Evolutionary conservation across 371 early-diverging fungal species (phyloP).

Genomic region (Rhizopus arrhizus): DNA sequence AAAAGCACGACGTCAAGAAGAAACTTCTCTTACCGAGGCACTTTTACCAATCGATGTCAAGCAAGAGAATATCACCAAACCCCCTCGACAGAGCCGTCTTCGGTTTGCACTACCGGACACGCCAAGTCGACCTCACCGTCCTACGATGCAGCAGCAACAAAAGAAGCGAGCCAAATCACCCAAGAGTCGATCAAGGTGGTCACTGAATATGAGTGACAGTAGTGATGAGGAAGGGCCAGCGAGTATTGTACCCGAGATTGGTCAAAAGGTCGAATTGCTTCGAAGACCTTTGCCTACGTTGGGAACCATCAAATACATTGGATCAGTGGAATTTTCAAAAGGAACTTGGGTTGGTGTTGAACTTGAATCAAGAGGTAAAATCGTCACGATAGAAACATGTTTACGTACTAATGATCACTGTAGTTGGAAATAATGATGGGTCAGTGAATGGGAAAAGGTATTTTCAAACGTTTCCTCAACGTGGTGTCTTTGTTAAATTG

Average conservation of each 20-base stretch:
- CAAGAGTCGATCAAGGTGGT: constrained; percentile 25
- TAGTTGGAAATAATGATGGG: constrained; percentile 48
- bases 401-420: no score
- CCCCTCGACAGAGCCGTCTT: constrained; percentile 13
- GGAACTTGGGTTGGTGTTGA: constrained; percentile 54
- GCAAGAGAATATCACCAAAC: background rate
- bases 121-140: constrained; percentile 15
- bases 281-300: constrained; percentile 45
- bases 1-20: background rate
- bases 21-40: constrained; percentile 14
- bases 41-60: constrained; percentile 15
- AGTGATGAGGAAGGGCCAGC: constrained; percentile 33
- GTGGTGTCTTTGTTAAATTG: constrained; percentile 44
- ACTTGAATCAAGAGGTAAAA: constrained; percentile 47
- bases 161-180: constrained; percentile 27
- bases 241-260: constrained; percentile 31
- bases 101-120: constrained; percentile 25
- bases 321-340: constrained; percentile 43
- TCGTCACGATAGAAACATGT: no score
- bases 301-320: constrained; percentile 49
- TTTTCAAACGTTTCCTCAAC: constrained; percentile 46
- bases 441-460: constrained; percentile 40
- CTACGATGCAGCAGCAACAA: constrained; percentile 8
- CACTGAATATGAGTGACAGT: constrained; percentile 25
- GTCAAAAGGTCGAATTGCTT: constrained; percentile 42